Conservation (phyloP, 2,329 filamentous ascomycete species). For the Aspergillus costaricaensis region DNA sequence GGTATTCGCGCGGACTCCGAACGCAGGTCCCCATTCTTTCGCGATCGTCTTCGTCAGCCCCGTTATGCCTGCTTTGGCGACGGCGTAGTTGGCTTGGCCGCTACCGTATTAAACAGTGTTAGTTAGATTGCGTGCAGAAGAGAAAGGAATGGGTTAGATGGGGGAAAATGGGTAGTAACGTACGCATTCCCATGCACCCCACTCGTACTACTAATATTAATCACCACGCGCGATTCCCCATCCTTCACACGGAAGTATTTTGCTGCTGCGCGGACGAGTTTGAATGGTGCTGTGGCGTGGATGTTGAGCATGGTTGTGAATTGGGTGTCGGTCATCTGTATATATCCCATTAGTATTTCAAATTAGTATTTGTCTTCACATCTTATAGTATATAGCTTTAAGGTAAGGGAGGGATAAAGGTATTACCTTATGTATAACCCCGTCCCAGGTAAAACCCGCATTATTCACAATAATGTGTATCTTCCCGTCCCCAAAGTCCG, state of each 20-base stretch:
- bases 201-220: slow-evolving; percentile 82
- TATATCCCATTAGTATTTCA: too few relatives aligned
- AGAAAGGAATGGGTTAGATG: background rate
- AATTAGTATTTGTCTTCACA: too few relatives aligned
- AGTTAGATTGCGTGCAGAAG: background rate
- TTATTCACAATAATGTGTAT: slow-evolving; percentile 93
- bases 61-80: slow-evolving; percentile 80
- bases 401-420: too few relatives aligned
- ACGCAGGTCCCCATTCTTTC: slow-evolving; percentile 85
- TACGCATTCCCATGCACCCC: slow-evolving; percentile 80
- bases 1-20: slow-evolving; percentile 80
- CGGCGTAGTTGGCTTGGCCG: slow-evolving; percentile 85
- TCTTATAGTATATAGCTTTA: too few relatives aligned
- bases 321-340: slow-evolving; percentile 77
- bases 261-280: slow-evolving; percentile 74
- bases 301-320: slow-evolving; percentile 85
- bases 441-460: slow-evolving; percentile 90
- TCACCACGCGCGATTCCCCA: slow-evolving; percentile 72
- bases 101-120: slow-evolving; percentile 16
- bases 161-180: slow-evolving; percentile 13
- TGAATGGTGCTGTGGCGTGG: slow-evolving; percentile 84
- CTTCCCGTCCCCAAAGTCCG: slow-evolving; percentile 80
- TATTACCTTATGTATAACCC: slow-evolving; percentile 76
- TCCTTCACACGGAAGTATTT: slow-evolving; percentile 88
- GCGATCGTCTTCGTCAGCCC: slow-evolving; percentile 87